Percentiles rank a stretch among this genome's conserved stretches.
phyloP scores from a whole-genome alignment of 2,329 filamentous ascomycete species.

The Fusarium drepaniforme region DNA sequence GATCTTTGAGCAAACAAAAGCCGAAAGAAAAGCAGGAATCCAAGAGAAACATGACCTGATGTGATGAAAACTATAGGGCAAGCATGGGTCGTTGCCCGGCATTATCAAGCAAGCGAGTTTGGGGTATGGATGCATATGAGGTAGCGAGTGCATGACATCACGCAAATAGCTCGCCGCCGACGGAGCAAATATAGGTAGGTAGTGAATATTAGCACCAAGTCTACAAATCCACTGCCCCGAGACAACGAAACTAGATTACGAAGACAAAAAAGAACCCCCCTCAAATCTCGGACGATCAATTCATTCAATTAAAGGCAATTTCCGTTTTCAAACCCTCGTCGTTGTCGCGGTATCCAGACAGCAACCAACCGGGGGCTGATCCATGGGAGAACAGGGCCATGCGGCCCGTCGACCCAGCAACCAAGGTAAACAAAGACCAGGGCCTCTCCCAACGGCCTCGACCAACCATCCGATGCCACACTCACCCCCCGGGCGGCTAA shows the following conservation, averaged over 20 bases:
- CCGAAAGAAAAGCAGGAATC: background rate
- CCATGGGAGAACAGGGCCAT: constrained; percentile 4
- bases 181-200: background rate
- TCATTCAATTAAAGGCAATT: constrained; percentile 14
- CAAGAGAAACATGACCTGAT: constrained; percentile 1
- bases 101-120: constrained; percentile 7
- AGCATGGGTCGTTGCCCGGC: constrained; percentile 4
- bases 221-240: background rate
- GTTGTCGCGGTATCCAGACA: constrained; percentile 30
- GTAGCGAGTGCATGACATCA: constrained; percentile 36
- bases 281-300: constrained; percentile 1
- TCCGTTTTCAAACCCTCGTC: constrained; percentile 21
- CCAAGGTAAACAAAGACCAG: constrained; percentile 50
- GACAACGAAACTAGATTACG: constrained; percentile 8
- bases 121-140: background rate
- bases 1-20: background rate
- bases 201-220: constrained; percentile 25
- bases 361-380: constrained; percentile 10
- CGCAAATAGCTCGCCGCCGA: constrained; percentile 1
- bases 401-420: constrained; percentile 49
- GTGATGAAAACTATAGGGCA: constrained; percentile 10
- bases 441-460: constrained; percentile 35
- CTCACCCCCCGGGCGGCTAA: constrained; percentile 19
- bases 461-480: constrained; percentile 49
- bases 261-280: background rate